Percentiles rank a stretch among this genome's conserved stretches.
phyloP scores from a whole-genome alignment of 2,329 filamentous ascomycete genomes.

The Trichoderma lentiforme region DNA sequence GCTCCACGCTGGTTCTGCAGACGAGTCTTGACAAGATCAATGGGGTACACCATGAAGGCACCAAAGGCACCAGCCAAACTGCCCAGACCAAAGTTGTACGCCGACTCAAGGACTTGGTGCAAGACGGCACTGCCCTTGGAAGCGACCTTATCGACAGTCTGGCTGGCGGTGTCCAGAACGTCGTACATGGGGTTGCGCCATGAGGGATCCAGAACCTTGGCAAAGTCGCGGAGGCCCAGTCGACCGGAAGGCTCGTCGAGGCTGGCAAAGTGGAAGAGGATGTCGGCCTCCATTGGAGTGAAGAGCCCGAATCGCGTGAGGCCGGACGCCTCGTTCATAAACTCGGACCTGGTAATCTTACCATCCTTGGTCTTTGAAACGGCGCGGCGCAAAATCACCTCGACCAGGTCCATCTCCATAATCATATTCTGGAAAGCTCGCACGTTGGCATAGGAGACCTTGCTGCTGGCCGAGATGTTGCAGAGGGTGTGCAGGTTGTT shows the following conservation, averaged over 20 bases:
- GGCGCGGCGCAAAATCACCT: slow-evolving; percentile 86
- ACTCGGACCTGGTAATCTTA: slow-evolving; percentile 91
- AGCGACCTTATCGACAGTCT: slow-evolving; percentile 36
- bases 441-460: slow-evolving; percentile 96
- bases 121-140: slow-evolving; percentile 44
- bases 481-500: slow-evolving; percentile 88
- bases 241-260: slow-evolving; percentile 85
- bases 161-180: slow-evolving; percentile 41
- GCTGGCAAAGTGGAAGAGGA: slow-evolving; percentile 96
- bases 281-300: slow-evolving; percentile 98
- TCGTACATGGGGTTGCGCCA: slow-evolving; percentile 68
- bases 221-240: slow-evolving; percentile 78
- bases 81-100: slow-evolving; percentile 86
- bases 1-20: slow-evolving; percentile 93
- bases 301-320: slow-evolving; percentile 93
- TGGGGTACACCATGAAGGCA: slow-evolving; percentile 99
- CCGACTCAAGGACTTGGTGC: slow-evolving; percentile 61
- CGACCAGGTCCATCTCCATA: slow-evolving; percentile 94
- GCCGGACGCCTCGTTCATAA: slow-evolving; percentile 87
- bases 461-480: slow-evolving; percentile 87
- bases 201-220: slow-evolving; percentile 89
- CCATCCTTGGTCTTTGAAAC: slow-evolving; percentile 79
- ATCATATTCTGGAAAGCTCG: slow-evolving; percentile 98
- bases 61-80: slow-evolving; percentile 93
- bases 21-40: slow-evolving; percentile 96